Percentiles rank a stretch among this genome's conserved stretches.
These are phyloP conservation scores for Pseudozyma tsukubaensis DNA, from an alignment of 1,284 basidiomycete genomes.

Conservation along the genomic window DNA sequence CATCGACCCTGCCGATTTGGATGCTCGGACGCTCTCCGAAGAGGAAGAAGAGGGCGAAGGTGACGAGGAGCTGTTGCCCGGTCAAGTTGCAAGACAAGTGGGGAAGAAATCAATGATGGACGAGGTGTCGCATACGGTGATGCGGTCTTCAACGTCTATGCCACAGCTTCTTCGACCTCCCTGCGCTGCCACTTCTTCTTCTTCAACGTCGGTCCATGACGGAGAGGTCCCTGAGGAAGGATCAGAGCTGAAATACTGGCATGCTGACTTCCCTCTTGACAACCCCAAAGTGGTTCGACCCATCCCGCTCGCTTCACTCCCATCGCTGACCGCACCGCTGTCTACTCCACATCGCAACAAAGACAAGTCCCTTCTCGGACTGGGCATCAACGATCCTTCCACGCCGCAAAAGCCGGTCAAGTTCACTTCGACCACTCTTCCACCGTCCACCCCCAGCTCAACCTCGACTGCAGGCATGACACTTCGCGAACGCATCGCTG, in stretches of 20 bases:
- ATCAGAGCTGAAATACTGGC: conserved; percentile 25
- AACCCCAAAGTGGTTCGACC: conserved; percentile 27
- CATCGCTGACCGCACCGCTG: conserved; percentile 20
- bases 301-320: conserved; percentile 32
- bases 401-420: conserved; percentile 27
- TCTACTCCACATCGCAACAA: conserved; percentile 37
- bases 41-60: conserved; percentile 32
- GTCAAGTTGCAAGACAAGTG: background rate
- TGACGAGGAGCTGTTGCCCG: background rate
- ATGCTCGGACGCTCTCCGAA: conserved; percentile 16
- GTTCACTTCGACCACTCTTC: conserved; percentile 2
- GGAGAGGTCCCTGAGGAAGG: conserved; percentile 29
- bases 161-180: too few relatives aligned
- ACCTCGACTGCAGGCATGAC: conserved; percentile 18
- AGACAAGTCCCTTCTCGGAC: conserved; percentile 5
- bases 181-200: conserved; percentile 1
- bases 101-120: conserved; percentile 35
- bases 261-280: conserved; percentile 39
- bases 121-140: conserved; percentile 27
- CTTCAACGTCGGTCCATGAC: background rate
- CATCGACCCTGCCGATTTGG: conserved; percentile 38
- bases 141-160: conserved; percentile 22
- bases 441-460: background rate
- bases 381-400: background rate
- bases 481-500: conserved; percentile 50